Evolutionary conservation across 345 rosid genomes (phyloP).

Genomic region (Hibiscus syriacus): DNA sequence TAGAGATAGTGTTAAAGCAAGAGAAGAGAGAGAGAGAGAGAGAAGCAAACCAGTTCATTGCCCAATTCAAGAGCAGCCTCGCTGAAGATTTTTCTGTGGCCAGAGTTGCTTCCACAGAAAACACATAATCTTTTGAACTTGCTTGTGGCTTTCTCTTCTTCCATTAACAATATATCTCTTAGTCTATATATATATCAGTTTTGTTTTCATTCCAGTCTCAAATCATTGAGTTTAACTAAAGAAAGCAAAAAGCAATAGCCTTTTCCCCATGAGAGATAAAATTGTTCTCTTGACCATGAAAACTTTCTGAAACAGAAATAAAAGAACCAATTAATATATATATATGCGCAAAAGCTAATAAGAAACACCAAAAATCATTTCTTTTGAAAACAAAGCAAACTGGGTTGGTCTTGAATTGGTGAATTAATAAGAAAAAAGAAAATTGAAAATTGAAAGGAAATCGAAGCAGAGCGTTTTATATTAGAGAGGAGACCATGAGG

Average conservation of each 20-base stretch:
- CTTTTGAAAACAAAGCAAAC: slow-evolving; percentile 15
- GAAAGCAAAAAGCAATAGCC: slow-evolving; percentile 13
- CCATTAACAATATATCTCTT: slow-evolving; percentile 38
- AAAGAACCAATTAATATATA: slow-evolving; percentile 7
- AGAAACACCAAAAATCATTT: not conserved
- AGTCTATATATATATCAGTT: not conserved
- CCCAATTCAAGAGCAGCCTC: slow-evolving; percentile 91
- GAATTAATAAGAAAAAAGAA: not conserved
- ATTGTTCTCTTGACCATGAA: not conserved
- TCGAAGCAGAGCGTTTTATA: not conserved
- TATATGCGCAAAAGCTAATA: not conserved
- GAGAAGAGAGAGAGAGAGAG: no score
- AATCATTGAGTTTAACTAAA: slow-evolving; percentile 12
- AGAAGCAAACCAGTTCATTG: slow-evolving; percentile 81
- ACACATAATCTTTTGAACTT: slow-evolving; percentile 80
- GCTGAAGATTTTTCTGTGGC: slow-evolving; percentile 70
- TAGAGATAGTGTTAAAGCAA: slow-evolving; percentile 9
- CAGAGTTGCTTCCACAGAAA: slow-evolving; percentile 90
- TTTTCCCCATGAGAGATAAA: slow-evolving; percentile 16
- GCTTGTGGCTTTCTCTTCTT: slow-evolving; percentile 33
- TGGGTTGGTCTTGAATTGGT: slow-evolving; percentile 20
- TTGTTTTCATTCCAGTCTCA: slow-evolving; percentile 15
- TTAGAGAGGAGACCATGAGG: slow-evolving; percentile 17
- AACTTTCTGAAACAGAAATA: slow-evolving; percentile 10
- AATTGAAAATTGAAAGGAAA: slow-evolving; percentile 9